Base-by-base conservation (phyloP, 371 early-diverging fungal species). In the Blakeslea trispora region DNA sequence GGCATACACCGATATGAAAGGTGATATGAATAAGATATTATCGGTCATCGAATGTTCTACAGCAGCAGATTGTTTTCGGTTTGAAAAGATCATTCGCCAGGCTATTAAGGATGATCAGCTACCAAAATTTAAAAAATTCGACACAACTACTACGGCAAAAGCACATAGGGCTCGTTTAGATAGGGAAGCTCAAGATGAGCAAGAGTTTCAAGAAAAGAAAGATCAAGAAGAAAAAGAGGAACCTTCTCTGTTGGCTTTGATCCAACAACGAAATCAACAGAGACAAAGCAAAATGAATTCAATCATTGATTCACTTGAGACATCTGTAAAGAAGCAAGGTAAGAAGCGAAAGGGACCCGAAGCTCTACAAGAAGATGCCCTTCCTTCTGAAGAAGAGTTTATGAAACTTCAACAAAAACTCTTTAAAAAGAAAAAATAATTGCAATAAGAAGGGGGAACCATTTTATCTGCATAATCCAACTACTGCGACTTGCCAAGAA, bases 11-110 rank as follows among this genome's bases (percentile, higher is more conserved):
- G 64, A 68, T 9, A 72, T 63, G 59, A 75, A 89, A 32, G 97
- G 97, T 8, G 79, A 90, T 63, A 81, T 95, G 82, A 83, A 87
- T 37, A 34, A 63, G 13, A 91, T 96, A 13, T 66, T 94, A 35
- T 69, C 72, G 0, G 55, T 75, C n/a, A 82, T 95, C 0, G 78
- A 85, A 46, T 75, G 88, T 31, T 79, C 83, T 14, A 68, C 75
- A 4, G 74, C 79, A 17, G 82, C 81, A 7, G 94, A 95, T 59
- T 87, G 90, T 40, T 70, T 68, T 18, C 80, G 95, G 5, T 84
- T 93, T 64, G 56, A 75, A 10, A 64, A 63, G 4, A 83, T 91
- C 15, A 80, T 96, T 37, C 74, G 83, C 23, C 53, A 62, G 4
- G 90, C 88, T 0, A 86, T 95, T 43, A 71, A 81, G 22, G 74